These are phyloP conservation scores for Kodamaea fungicola DNA, from an alignment of 1,139 yeast species.

Conservation along the genomic window DNA sequence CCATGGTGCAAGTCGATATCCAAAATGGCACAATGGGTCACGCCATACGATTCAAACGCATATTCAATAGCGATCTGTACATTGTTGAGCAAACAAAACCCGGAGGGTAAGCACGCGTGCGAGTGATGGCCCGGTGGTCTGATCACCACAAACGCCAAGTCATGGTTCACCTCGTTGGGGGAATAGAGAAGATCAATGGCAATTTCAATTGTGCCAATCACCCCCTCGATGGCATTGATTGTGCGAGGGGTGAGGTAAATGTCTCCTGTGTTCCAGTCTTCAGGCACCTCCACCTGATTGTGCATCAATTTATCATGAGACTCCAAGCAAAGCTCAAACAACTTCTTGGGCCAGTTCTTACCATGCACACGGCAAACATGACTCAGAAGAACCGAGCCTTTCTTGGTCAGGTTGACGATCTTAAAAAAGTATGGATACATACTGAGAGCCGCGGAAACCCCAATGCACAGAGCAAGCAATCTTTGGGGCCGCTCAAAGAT, in stretches of 20 bases:
- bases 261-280: conserved; percentile 81
- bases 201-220: conserved; percentile 72
- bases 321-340: conserved; percentile 57
- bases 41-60: conserved; percentile 59
- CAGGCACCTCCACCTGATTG: conserved; percentile 71
- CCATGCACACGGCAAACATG: conserved; percentile 81
- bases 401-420: conserved; percentile 46
- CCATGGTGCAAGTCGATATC: conserved; percentile 90
- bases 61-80: conserved; percentile 82
- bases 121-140: conserved; percentile 92
- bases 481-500: conserved; percentile 87
- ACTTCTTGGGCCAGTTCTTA: conserved; percentile 60
- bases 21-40: conserved; percentile 78
- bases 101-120: conserved; percentile 81
- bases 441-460: conserved; percentile 73
- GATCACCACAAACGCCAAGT: conserved; percentile 64
- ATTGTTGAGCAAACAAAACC: conserved; percentile 81
- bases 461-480: conserved; percentile 69
- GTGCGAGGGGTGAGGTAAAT: conserved; percentile 71
- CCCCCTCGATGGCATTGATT: conserved; percentile 72
- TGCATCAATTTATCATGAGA: conserved; percentile 54
- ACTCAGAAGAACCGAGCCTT: conserved; percentile 46
- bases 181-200: conserved; percentile 51
- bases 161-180: conserved; percentile 29
- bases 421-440: conserved; percentile 63